Evolutionary conservation across 805 yeast species (phyloP).

Genomic region (Metschnikowia drakensbergensis): DNA sequence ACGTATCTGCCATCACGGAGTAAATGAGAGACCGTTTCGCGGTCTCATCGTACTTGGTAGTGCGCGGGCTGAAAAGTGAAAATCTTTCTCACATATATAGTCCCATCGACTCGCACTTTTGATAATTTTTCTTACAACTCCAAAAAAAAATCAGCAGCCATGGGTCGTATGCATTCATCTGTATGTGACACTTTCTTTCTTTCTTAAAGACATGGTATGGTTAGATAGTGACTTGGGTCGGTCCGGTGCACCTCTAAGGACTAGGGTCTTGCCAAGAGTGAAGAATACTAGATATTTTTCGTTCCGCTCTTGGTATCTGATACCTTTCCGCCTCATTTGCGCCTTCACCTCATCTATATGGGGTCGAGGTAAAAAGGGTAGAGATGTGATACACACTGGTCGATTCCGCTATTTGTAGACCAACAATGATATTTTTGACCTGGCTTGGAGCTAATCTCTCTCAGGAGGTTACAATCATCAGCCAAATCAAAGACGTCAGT

Average conservation of each 20-base stretch:
- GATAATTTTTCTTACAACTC: slow-evolving; percentile 8
- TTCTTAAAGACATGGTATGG: slow-evolving; percentile 17
- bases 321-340: slow-evolving; percentile 8
- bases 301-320: slow-evolving; percentile 24
- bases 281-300: slow-evolving; percentile 15
- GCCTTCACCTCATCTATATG: not conserved
- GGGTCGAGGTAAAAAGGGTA: not conserved
- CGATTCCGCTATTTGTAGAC: slow-evolving; percentile 48
- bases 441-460: not conserved
- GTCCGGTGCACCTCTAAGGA: slow-evolving; percentile 21
- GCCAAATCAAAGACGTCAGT: not conserved
- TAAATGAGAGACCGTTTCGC: slow-evolving; percentile 4
- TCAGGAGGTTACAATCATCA: no score
- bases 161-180: slow-evolving; percentile 99
- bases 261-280: slow-evolving; percentile 31
- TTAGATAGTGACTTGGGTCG: slow-evolving; percentile 25
- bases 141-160: slow-evolving; percentile 55
- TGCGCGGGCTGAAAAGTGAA: slow-evolving; percentile 13
- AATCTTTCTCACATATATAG: slow-evolving; percentile 20
- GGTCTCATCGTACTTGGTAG: not conserved
- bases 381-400: slow-evolving; percentile 33
- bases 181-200: slow-evolving; percentile 53
- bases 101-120: slow-evolving; percentile 3
- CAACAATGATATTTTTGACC: slow-evolving; percentile 4
- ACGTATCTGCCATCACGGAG: slow-evolving; percentile 3